Conservation (phyloP, 2,329 filamentous ascomycete species). For the Lizonia empirigonia region DNA sequence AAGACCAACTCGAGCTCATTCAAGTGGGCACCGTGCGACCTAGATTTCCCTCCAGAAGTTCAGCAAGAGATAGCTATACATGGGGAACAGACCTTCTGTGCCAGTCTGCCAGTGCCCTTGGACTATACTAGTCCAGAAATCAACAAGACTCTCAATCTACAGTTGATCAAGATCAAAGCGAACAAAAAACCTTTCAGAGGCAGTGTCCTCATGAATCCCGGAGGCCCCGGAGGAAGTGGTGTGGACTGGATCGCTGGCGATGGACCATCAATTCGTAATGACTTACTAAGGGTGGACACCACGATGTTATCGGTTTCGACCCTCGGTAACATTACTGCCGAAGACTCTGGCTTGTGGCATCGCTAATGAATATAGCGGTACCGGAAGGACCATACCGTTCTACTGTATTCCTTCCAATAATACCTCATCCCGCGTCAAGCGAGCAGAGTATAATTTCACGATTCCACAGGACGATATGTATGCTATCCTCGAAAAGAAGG, state of each 20-base stretch:
- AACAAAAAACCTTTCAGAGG: slow-evolving; percentile 36
- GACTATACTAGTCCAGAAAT: slow-evolving; percentile 39
- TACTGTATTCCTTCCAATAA: slow-evolving; percentile 13
- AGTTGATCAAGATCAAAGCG: slow-evolving; percentile 36
- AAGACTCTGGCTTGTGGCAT: background rate
- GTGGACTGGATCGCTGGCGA: slow-evolving; percentile 9
- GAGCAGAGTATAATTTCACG: slow-evolving; percentile 19
- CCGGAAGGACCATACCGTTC: slow-evolving; percentile 23
- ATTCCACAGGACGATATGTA: slow-evolving; percentile 14
- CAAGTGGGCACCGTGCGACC: slow-evolving; percentile 17
- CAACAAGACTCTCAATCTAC: slow-evolving; percentile 30
- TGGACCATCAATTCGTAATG: slow-evolving; percentile 6
- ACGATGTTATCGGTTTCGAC: slow-evolving; percentile 21
- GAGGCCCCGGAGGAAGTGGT: slow-evolving; percentile 37
- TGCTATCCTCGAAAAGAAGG: slow-evolving; percentile 10
- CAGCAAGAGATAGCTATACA: slow-evolving; percentile 1
- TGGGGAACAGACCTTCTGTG: slow-evolving; percentile 27
- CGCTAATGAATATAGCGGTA: slow-evolving; percentile 16
- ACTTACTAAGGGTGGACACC: slow-evolving; percentile 13
- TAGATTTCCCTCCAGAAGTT: slow-evolving; percentile 11
- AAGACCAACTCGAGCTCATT: slow-evolving; percentile 4
- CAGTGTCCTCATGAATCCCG: slow-evolving; percentile 44
- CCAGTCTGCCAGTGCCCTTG: slow-evolving; percentile 41
- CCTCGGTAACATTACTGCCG: slow-evolving; percentile 8
- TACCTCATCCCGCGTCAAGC: slow-evolving; percentile 5